Conservation (phyloP, 768 basidiomycete genomes). For the Pleurotus platypus region DNA sequence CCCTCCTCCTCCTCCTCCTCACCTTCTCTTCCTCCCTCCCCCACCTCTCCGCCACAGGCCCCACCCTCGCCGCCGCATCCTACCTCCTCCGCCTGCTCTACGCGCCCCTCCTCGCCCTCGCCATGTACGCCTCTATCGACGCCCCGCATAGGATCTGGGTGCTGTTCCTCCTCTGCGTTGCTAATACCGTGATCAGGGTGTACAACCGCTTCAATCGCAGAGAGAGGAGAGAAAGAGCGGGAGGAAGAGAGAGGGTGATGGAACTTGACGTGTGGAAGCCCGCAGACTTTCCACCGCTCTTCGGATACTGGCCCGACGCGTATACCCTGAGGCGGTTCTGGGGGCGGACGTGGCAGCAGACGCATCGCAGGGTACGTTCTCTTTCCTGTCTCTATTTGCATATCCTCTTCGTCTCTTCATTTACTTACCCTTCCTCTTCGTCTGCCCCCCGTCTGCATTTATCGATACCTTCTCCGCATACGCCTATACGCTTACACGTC, state of each 20-base stretch:
- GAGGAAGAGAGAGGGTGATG: no score
- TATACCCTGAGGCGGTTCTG: constrained; percentile 29
- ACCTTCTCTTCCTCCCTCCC: background rate
- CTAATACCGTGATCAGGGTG: no score
- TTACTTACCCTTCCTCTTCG: no score
- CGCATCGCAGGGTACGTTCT: constrained; percentile 20
- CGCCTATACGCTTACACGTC: no score
- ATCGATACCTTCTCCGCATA: no score
- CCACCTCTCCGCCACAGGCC: background rate
- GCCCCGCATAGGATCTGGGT: background rate
- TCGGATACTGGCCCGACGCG: constrained; percentile 22
- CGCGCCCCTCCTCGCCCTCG: background rate
- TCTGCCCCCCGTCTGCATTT: no score
- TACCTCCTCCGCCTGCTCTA: background rate
- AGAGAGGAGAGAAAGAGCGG: no score
- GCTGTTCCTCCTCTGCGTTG: background rate
- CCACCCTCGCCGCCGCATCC: background rate
- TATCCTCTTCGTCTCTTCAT: no score
- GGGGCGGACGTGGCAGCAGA: constrained; percentile 32
- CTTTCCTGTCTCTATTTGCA: no score
- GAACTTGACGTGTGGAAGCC: constrained; percentile 9
- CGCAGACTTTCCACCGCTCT: constrained; percentile 23
- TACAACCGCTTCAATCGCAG: no score
- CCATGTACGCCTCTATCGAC: background rate
- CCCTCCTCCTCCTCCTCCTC: background rate